These are phyloP conservation scores for Raphanus raphanistrum DNA, from an alignment of 345 rosid genomes.

Conservation along the genomic window DNA sequence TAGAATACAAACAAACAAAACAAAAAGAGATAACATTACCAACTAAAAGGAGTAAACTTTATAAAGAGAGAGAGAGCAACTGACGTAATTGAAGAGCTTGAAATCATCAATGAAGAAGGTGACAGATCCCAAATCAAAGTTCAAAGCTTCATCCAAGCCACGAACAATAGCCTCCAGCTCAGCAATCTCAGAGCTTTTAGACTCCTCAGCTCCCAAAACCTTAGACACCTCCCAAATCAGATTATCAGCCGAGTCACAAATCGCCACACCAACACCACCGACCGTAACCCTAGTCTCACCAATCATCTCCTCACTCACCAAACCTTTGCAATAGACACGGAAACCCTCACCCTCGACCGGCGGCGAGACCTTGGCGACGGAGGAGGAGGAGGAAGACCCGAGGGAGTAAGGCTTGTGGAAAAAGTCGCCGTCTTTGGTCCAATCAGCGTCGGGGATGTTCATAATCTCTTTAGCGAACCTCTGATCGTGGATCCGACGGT, in stretches of 20 bases:
- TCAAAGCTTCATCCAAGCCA: constrained; percentile 61
- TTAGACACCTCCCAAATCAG: constrained; percentile 50
- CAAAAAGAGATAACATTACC: not conserved
- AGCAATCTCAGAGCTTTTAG: constrained; percentile 40
- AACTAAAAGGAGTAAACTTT: too few relatives aligned
- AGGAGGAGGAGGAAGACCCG: constrained; percentile 8
- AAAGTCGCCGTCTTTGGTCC: constrained; percentile 53
- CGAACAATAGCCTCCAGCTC: constrained; percentile 57
- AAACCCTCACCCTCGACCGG: constrained; percentile 26
- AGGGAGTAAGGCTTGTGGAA: constrained; percentile 51
- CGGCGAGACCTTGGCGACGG: not conserved
- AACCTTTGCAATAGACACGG: constrained; percentile 39
- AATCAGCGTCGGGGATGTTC: constrained; percentile 51
- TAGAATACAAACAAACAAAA: constrained; percentile 22
- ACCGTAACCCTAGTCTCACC: constrained; percentile 34
- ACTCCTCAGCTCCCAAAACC: constrained; percentile 33
- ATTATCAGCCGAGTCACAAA: constrained; percentile 47
- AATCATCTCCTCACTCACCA: constrained; percentile 51
- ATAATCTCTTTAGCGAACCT: constrained; percentile 53
- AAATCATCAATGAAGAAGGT: constrained; percentile 41
- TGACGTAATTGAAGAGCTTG: constrained; percentile 54
- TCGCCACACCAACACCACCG: constrained; percentile 57
- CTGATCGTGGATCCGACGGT: constrained; percentile 67
- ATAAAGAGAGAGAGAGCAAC: constrained; percentile 18
- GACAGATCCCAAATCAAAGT: constrained; percentile 57